Evolutionary conservation across 2,329 filamentous ascomycete genomes (phyloP), one percentile per base, ranked within the genome.

Genomic region (Pseudocercospora musae): DNA sequence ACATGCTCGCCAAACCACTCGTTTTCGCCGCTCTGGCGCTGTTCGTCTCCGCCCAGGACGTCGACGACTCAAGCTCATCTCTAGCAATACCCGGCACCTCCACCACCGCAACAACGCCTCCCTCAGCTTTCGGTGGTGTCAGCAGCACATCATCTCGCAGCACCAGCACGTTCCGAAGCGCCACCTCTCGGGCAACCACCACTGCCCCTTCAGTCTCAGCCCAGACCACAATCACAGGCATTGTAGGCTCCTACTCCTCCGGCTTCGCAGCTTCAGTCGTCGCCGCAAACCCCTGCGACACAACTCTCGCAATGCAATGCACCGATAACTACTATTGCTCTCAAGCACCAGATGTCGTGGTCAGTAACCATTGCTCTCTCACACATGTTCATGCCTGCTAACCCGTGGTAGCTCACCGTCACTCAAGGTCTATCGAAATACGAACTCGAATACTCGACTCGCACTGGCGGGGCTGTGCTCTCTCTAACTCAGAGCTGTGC

Each of bases 371-470:
- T 1, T 10, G 21, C 20, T 49, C 6, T n/a, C 9, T 42, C 10
- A 15, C 18, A 3, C 9, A 2, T 20, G 9, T 49, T 52, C 54
- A 54, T 33, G 46, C 31, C 13, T 18, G 18, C 15, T 50, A 31
- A 18, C 29, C 5, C 7, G 0, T 40, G 15, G 1, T 15, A 66
- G 60, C 53, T 67, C 52, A 59, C 55, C 11, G 59, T 62, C 20
- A 62, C 62, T 6, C 58, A 63, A 57, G 40, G 58, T 6, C 62
- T 60, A 27, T 48, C 50, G n/a, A 44, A 53, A 4, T 62, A 64
- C 52, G 60, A 58, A 13, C 53, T 59, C 37, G 23, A 25, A 6
- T 62, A 62, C 56, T 57, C 60, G 11, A 62, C 60, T 13, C 44
- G 54, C 29, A 62, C 56, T 18, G 37, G 44, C 37, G 60, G 56